Base-by-base conservation (phyloP, 352 stramenopile species). In the Pythium chondricola region DNA sequence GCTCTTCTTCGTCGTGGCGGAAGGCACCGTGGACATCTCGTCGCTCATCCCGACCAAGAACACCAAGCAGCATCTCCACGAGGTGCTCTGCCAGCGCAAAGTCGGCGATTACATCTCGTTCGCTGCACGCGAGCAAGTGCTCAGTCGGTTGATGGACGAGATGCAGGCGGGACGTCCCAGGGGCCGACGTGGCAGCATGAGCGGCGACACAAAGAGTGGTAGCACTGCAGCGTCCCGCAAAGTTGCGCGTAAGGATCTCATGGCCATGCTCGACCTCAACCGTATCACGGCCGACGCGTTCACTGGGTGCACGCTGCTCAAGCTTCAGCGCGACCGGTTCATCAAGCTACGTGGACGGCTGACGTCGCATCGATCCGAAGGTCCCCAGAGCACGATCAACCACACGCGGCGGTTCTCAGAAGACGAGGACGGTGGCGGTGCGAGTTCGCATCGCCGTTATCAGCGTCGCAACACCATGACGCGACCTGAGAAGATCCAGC, bases 61-160 rank as follows among this genome's bases (percentile, higher is more conserved):
- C 39, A 68, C 52, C 27, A 82, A 80, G 25, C 65, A 84, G 9
- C 46, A 80, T 24, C 56, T 81, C 39, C 63, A 62, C 17, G 74
- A 88, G 44, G 36, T 83, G 39, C 65, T 88, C 3, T 81, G 71
- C 37, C 63, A 88, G 39, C 71, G 71, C 1, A 75, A 69, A 46
- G 45, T 65, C 5, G 73, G 65, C 16, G 73, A 84, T 45, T 83
- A 74, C 52, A 74, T 84, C 17, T 83, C 68, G 16, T 84, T 73
- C 52, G 69, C 67, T 0, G 70, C 62, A 11, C 47, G 69, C 1
- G 63, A 81, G n/a, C 67, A 79, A 21, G 44, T 85, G 7, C 57
- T 84, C 11, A 53, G 46, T 16, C 65, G 73, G 8, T 56, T 85
- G 41, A 58, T 82, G 51, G 57, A 65, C 2, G 56, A 64, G 13